Evolutionary conservation across 2,329 filamentous ascomycete genomes (phyloP), one percentile per base, ranked within the genome.

Genomic region (Colletotrichum musicola): DNA sequence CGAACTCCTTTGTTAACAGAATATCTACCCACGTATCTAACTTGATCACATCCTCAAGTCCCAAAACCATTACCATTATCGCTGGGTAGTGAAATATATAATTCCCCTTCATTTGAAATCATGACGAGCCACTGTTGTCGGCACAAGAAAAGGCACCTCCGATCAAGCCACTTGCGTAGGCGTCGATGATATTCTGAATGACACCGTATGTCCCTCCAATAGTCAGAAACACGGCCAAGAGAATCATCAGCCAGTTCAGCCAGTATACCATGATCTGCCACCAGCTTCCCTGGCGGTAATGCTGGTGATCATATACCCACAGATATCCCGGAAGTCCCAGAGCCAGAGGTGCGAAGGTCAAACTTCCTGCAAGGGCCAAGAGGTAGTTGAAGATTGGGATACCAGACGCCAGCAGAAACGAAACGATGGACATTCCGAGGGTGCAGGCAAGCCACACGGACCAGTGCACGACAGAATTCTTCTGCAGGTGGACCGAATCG

Each of bases 101-200:
- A 9, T 42, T 6, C 12, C 14, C 40, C 6, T 6, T 14, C 4
- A 3, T n/a, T 13, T 6, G 2, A n/a, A 42, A 42, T 42, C 16
- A 69, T 68, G 76, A 75, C 1, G 77, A 79, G 55, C 74, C 74
- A 53, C 79, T 81, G 71, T 85, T 85, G 71, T 85, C 83, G 3
- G 79, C 81, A 68, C 84, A 86, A n/a, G 81, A 81, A 62, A 86
- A 86, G 0, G 83, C 82, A 47, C 75, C 76, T 40, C 80, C 80
- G 64, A 86, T 85, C 59, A 77, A 73, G 0, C 82, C 83, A 55
- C 78, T 78, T 4, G 79, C 81, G 73, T 88, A 88, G 1, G 86
- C 85, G 60, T 84, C 77, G 60, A 84, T 83, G 68, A 88, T 86
- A 71, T 84, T 78, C 64, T 84, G 78, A 25, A 87, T 80, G 2